Base-by-base conservation (phyloP, 2,329 filamentous ascomycete genomes). In the Ophiostoma quercus region DNA sequence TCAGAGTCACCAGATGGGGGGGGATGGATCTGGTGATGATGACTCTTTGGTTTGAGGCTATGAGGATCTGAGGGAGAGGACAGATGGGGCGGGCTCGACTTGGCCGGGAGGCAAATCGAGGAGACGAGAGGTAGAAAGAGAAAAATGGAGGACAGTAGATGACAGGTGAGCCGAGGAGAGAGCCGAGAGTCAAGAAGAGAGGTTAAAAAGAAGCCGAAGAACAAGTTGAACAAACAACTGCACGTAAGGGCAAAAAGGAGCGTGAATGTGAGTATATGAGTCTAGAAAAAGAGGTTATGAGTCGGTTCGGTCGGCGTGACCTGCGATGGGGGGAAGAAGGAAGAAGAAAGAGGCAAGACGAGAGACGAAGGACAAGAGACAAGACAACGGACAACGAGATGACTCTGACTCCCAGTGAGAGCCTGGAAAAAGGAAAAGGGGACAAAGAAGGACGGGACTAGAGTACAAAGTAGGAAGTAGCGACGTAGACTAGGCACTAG, bases 221-320 rank as follows among this genome's bases (percentile, higher is more conserved):
- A 29, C 51, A 57, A 57, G 9, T 47, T 19, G 43, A 19, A 47
- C 43, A 47, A 43, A 37, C 12, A 37, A 65, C 62, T 65, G 63
- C 12, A 69, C 69, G 70, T 68, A 69, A 22, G 19, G 19, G 14
- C 43, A 54, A 68, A 65, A 70, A 66, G 51, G 70, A 71, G 70
- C 72, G 71, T 71, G 68, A 71, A 71, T 74, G 73, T 73, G 71
- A 73, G 71, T 72, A 71, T 68, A 73, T 54, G 67, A 47, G 43
- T 47, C 43, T 47, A 47, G 6, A 47, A 16, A 8, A 19, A 47
- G 43, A n/a, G 43, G 43, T 47, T 47, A 47, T 63, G 67, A 65
- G 41, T 34, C 47, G 41, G 60, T n/a, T 67, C 67, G 51, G 69
- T 67, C 66, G 66, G 66, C 47, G 67, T 68, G 72, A 68, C 71